A percentile compares a stretch with the other conserved stretches of the same genome.
Evolutionary conservation across 2,329 filamentous ascomycete genomes (phyloP).

Genomic region (Paracorniculantispora psalliotae): DNA sequence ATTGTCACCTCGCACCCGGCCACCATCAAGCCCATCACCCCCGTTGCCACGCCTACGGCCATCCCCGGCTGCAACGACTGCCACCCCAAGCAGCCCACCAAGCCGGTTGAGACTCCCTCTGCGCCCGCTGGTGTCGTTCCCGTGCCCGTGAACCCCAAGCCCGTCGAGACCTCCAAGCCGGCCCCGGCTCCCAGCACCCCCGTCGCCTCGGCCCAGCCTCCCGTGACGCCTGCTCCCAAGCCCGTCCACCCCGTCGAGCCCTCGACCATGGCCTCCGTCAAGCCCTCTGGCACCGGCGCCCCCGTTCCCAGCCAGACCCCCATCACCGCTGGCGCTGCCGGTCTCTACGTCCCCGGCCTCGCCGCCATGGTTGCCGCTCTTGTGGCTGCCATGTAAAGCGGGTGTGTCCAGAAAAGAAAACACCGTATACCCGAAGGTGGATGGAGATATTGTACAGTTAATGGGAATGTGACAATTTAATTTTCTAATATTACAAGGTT

Average conservation of each 20-base stretch:
- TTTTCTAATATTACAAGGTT: not conserved
- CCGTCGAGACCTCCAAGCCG: slow-evolving; percentile 1
- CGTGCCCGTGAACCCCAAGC: slow-evolving; percentile 1
- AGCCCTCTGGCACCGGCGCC: slow-evolving; percentile 12
- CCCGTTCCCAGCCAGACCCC: slow-evolving; percentile 13
- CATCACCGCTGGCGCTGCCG: slow-evolving; percentile 18
- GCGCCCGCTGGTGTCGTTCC: slow-evolving; percentile 2
- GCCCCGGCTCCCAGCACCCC: slow-evolving; percentile 7
- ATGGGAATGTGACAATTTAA: not conserved
- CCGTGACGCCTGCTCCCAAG: slow-evolving; percentile 8
- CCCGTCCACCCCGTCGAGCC: slow-evolving; percentile 14
- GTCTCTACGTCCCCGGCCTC: slow-evolving; percentile 15
- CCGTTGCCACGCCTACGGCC: slow-evolving; percentile 21
- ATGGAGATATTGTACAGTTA: not conserved
- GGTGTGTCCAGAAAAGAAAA: not conserved
- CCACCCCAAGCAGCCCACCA: slow-evolving; percentile 18
- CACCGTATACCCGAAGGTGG: not conserved
- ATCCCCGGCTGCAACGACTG: slow-evolving; percentile 24
- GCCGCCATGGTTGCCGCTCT: slow-evolving; percentile 18
- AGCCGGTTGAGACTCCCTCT: not conserved
- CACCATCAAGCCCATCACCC: slow-evolving; percentile 23
- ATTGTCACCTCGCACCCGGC: slow-evolving; percentile 20
- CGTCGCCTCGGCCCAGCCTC: not conserved
- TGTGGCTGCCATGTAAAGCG: slow-evolving; percentile 19
- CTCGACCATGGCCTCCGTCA: slow-evolving; percentile 14